Base-by-base conservation (phyloP, 306 rosid species). In the Ceratonia siliqua region DNA sequence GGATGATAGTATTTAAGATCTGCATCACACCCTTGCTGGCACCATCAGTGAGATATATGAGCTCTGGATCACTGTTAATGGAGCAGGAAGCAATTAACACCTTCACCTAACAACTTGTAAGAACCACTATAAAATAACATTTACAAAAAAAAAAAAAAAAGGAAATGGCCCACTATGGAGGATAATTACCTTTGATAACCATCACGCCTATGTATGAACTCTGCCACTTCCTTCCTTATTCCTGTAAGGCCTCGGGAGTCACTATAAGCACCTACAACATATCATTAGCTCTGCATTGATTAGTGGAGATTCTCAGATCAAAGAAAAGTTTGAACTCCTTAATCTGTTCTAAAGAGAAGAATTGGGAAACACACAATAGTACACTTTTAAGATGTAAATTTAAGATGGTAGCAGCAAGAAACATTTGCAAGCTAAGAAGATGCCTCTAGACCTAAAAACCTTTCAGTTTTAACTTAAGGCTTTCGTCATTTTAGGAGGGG, bases 1-100 rank as follows among this genome's bases (percentile, higher is more conserved):
- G 87, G 72, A 95, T 95, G 73, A 95, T 75, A 33, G 98, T 87
- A 76, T 92, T 89, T 81, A 95, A 85, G 38, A 89, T 90, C 91
- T 95, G 99, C 99, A 89, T 92, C 77, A 95, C 98, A 79, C 96
- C 99, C 84, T 95, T 92, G 86, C 99, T 95, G 45, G 99, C 99
- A 39, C 99, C 99, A 76, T 95, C 99, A 3, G 99, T 95, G 76
- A 94, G 99, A 79, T 69, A 92, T 80, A 94, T 89, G 87, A 90
- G 91, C 80, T 94, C 99, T 21, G 97, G 97, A 71, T 94, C 88
- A 75, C 99, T 94, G 96, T 57, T 73, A 82, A 69, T 52, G 63
- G 59, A 80, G 79, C 68, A 83, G 25, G 64, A 85, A 55, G 72
- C 57, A 59, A 68, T 63, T 70, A 82, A 65, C 30, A 41, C 20